Conservation (phyloP, 1,139 yeast species). For the Zygosaccharomyces sapae region DNA sequence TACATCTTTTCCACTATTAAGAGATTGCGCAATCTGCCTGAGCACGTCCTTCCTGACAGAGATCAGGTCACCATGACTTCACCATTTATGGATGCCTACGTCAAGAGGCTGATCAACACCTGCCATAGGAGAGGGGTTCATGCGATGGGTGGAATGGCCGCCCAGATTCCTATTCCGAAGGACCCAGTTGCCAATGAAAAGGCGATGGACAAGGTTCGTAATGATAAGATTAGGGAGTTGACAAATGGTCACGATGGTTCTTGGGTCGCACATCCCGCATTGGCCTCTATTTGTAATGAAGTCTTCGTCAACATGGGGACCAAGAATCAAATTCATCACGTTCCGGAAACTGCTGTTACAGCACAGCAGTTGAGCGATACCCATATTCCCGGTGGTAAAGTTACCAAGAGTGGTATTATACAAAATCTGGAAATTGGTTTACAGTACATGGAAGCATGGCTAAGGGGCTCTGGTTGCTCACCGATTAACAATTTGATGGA, state of each 20-base stretch:
- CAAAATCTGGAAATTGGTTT: slow-evolving; percentile 70
- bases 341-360: slow-evolving; percentile 43
- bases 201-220: slow-evolving; percentile 63
- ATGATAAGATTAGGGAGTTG: slow-evolving; percentile 70
- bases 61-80: slow-evolving; percentile 73
- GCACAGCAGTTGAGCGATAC: slow-evolving; percentile 65
- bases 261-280: slow-evolving; percentile 85
- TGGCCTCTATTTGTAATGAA: slow-evolving; percentile 68
- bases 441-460: slow-evolving; percentile 81
- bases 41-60: slow-evolving; percentile 64
- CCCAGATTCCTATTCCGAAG: slow-evolving; percentile 71
- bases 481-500: slow-evolving; percentile 84
- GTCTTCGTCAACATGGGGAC: slow-evolving; percentile 79
- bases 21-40: slow-evolving; percentile 55
- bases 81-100: slow-evolving; percentile 72
- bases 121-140: slow-evolving; percentile 71
- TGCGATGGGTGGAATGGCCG: slow-evolving; percentile 86
- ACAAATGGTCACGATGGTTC: slow-evolving; percentile 79
- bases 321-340: slow-evolving; percentile 66
- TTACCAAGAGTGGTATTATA: slow-evolving; percentile 65
- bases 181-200: slow-evolving; percentile 55
- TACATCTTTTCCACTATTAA: slow-evolving; percentile 67
- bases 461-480: slow-evolving; percentile 77
- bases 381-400: slow-evolving; percentile 53
- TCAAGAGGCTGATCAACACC: slow-evolving; percentile 58